Evolutionary conservation across 192 early-diverging fungal genomes (phyloP).

Genomic region (Rhizoclosmatium globosum): DNA sequence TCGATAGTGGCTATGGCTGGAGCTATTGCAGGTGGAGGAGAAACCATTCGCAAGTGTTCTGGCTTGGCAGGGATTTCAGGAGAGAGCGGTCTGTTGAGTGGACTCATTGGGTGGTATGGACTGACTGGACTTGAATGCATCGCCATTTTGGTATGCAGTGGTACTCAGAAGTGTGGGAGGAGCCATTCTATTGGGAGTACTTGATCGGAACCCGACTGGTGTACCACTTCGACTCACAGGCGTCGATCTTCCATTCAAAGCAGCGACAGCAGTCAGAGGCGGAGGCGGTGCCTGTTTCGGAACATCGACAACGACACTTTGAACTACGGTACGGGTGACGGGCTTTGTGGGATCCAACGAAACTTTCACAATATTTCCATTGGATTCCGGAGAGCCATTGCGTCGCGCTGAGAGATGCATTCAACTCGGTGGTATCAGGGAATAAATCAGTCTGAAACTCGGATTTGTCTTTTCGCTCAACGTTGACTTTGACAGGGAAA

Average conservation of each 20-base stretch:
- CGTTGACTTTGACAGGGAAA: constrained; percentile 72
- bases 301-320: not conserved
- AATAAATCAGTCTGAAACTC: constrained; percentile 85
- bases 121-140: not conserved
- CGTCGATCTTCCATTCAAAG: not conserved
- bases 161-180: not conserved
- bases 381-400: constrained; percentile 68
- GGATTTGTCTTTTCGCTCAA: constrained; percentile 77
- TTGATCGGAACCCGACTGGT: not conserved
- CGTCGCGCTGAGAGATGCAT: constrained; percentile 58
- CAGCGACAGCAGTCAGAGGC: not conserved
- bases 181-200: not conserved
- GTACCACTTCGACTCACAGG: not conserved
- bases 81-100: no score
- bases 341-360: constrained; percentile 22
- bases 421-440: constrained; percentile 70
- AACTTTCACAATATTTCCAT: not conserved
- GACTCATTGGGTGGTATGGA: no score
- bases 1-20: not conserved
- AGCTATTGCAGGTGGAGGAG: not conserved
- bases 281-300: not conserved
- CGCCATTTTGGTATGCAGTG: not conserved
- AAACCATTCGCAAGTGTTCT: no score
- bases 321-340: not conserved
- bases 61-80: no score